Conservation (phyloP, 768 basidiomycete species). For the Mycena indigotica region DNA sequence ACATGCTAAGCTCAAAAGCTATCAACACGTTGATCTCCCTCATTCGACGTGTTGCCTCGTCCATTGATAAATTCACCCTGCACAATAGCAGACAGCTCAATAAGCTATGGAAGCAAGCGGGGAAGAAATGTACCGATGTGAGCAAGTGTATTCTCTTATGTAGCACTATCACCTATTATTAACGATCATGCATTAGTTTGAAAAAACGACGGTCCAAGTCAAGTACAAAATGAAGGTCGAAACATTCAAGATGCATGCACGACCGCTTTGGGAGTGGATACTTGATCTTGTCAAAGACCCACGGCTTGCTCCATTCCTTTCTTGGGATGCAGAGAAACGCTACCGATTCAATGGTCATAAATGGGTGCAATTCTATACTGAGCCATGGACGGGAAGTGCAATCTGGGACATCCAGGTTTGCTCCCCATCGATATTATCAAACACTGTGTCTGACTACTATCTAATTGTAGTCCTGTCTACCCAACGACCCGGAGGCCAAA, state of each 20-base stretch:
- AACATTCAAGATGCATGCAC: slow-evolving; percentile 6
- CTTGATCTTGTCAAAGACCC: slow-evolving; percentile 4
- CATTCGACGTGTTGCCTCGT: neutral
- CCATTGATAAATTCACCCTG: neutral
- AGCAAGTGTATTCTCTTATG: slow-evolving; percentile 39
- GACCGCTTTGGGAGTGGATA: slow-evolving; percentile 3
- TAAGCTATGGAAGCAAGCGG: neutral
- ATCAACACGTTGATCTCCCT: neutral
- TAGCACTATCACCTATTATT: neutral
- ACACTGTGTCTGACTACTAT: too few relatives aligned
- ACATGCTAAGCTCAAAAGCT: neutral
- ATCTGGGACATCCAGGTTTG: too few relatives aligned
- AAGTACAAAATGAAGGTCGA: neutral
- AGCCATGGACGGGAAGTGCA: too few relatives aligned
- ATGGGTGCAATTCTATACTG: too few relatives aligned
- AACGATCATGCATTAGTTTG: neutral
- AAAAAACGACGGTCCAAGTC: neutral
- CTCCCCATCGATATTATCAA: too few relatives aligned
- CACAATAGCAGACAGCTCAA: neutral
- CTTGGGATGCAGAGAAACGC: slow-evolving; percentile 3
- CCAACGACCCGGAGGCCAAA: too few relatives aligned
- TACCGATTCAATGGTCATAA: slow-evolving; percentile 24
- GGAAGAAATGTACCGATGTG: neutral
- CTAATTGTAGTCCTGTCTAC: too few relatives aligned
- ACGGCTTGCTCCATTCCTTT: neutral